phyloP scores from a whole-genome alignment of 2,329 filamentous ascomycete species.

The Penicillium sp. region DNA sequence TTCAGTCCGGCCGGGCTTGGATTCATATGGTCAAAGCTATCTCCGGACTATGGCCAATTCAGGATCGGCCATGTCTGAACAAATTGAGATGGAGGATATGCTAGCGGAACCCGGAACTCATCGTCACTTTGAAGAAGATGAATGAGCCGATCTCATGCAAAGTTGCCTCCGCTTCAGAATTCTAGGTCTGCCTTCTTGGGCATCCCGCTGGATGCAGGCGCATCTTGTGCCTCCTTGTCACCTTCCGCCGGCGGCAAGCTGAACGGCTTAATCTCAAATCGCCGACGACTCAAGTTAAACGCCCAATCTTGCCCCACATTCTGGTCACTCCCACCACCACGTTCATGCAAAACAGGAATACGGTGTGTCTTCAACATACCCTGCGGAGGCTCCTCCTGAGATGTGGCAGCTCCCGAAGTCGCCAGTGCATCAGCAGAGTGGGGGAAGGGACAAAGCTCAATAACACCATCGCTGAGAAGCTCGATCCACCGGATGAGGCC shows the following conservation, averaged over 20 bases:
- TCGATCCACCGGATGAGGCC: constrained; percentile 86
- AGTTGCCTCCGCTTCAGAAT: constrained; percentile 48
- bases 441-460: constrained; percentile 77
- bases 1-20: constrained; percentile 43
- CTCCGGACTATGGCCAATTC: constrained; percentile 57
- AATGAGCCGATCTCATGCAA: constrained; percentile 20
- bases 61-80: constrained; percentile 57
- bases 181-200: constrained; percentile 70
- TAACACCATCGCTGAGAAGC: constrained; percentile 76
- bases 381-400: constrained; percentile 74
- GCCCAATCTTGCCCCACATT: constrained; percentile 81
- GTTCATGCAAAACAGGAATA: constrained; percentile 82
- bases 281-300: constrained; percentile 81
- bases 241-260: constrained; percentile 84
- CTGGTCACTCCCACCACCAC: constrained; percentile 73
- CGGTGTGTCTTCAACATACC: constrained; percentile 82
- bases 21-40: constrained; percentile 57
- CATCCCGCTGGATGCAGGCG: constrained; percentile 45
- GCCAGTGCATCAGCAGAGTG: constrained; percentile 55
- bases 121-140: constrained; percentile 31
- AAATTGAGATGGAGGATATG: constrained; percentile 65
- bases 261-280: constrained; percentile 83
- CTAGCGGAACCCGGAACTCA: constrained; percentile 44
- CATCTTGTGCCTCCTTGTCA: constrained; percentile 63
- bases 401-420: constrained; percentile 56